Conservation (phyloP, 768 basidiomycete genomes). For the Cyclocybe cylindracea region DNA sequence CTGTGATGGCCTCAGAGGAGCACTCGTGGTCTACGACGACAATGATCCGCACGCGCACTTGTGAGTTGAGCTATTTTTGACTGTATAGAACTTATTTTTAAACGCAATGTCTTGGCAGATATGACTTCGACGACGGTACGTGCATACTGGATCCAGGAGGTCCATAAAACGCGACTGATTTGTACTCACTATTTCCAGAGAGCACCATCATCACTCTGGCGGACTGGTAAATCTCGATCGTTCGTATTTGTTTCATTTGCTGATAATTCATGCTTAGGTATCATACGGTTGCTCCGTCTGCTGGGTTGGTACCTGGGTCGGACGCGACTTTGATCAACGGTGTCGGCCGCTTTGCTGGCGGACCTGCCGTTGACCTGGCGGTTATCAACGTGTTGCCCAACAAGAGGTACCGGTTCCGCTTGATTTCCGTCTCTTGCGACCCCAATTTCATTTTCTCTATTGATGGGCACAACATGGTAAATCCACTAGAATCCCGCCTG, state of each 20-base stretch:
- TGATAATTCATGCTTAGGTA: constrained; percentile 13
- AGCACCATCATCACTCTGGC: constrained; percentile 46
- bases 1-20: constrained; percentile 54
- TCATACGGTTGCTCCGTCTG: constrained; percentile 19
- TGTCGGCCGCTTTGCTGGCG: constrained; percentile 36
- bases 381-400: constrained; percentile 39
- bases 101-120: not conserved
- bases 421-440: constrained; percentile 37
- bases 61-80: not conserved
- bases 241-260: not conserved
- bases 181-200: constrained; percentile 16
- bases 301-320: constrained; percentile 22
- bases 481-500: constrained; percentile 12
- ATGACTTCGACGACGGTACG: constrained; percentile 31
- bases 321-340: constrained; percentile 45
- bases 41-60: constrained; percentile 31
- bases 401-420: constrained; percentile 47
- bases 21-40: constrained; percentile 45
- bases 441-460: constrained; percentile 42
- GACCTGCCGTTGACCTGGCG: constrained; percentile 36
- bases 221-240: constrained; percentile 36
- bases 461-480: constrained; percentile 36
- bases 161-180: not conserved
- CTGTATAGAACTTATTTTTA: not conserved
- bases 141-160: not conserved